Conservation (phyloP, 345 rosid species). For the Eucalyptus decipiens region DNA sequence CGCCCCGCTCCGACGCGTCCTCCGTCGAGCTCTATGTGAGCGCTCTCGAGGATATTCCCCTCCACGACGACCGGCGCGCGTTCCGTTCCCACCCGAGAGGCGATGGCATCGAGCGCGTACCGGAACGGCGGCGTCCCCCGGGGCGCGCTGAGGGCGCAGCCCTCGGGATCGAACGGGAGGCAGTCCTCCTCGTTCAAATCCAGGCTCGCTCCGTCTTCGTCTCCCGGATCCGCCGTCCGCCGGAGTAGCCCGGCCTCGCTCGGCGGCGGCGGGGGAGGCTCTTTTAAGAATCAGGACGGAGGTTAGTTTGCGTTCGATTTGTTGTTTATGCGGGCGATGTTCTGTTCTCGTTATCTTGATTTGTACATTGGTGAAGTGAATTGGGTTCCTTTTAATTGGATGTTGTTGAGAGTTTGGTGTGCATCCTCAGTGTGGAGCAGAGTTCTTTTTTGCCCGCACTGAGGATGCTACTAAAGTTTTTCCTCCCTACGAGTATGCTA, state of each 20-base stretch:
- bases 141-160: neutral
- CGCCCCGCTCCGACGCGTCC: neutral
- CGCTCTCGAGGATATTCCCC: neutral
- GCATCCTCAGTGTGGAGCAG: neutral
- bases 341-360: neutral
- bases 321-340: neutral
- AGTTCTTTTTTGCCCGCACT: neutral
- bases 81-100: neutral
- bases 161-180: conserved; percentile 29
- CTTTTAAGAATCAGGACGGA: conserved; percentile 38
- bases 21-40: neutral
- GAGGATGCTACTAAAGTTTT: neutral
- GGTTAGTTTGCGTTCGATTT: conserved; percentile 16
- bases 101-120: conserved; percentile 49
- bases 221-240: conserved; percentile 36
- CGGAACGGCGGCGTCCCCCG: conserved; percentile 10
- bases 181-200: conserved; percentile 83
- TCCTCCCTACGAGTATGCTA: neutral
- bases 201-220: conserved; percentile 32
- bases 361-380: neutral
- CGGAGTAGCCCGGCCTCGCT: conserved; percentile 53
- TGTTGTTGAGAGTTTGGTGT: neutral
- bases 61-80: neutral
- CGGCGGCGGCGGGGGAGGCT: neutral
- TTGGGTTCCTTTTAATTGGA: neutral